Percentiles rank a stretch among this genome's conserved stretches.
Conservation (phyloP, 495 filamentous ascomycete genomes). For the Achaetomiella virescens region DNA sequence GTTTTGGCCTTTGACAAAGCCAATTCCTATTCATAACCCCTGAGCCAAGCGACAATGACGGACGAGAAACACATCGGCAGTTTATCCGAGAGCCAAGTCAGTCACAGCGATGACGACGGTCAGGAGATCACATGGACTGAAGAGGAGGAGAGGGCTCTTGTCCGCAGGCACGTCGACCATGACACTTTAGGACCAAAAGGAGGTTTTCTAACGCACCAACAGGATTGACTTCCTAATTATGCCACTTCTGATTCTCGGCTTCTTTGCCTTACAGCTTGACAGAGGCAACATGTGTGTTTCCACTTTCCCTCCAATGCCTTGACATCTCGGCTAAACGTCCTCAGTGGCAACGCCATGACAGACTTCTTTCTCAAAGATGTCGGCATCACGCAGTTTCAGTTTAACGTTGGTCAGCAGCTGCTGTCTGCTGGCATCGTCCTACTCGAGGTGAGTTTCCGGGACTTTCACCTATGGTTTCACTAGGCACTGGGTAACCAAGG, state of each 20-base stretch:
- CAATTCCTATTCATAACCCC: background rate
- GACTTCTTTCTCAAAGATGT: conserved; percentile 46
- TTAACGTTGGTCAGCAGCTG: conserved; percentile 53
- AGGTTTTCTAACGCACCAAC: background rate
- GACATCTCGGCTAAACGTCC: background rate
- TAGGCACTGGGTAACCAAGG: background rate
- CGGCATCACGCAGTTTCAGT: conserved; percentile 49
- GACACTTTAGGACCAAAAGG: background rate
- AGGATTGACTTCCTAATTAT: conserved; percentile 48
- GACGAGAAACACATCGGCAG: conserved; percentile 18
- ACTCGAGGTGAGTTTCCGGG: conserved; percentile 30
- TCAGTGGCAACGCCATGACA: conserved; percentile 27
- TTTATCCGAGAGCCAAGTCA: conserved; percentile 16
- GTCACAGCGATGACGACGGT: conserved; percentile 20
- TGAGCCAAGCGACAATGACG: conserved; percentile 4
- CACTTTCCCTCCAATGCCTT: background rate
- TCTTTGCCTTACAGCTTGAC: conserved; percentile 55
- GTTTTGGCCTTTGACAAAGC: background rate
- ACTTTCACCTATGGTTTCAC: background rate
- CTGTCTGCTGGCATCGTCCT: conserved; percentile 52
- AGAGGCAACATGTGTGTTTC: conserved; percentile 30
- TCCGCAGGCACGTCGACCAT: conserved; percentile 24
- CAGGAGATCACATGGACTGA: conserved; percentile 30
- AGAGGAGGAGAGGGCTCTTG: conserved; percentile 31
- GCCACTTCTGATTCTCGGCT: conserved; percentile 49